A percentile compares a stretch with the other conserved stretches of the same genome.
Evolutionary conservation across 768 basidiomycete genomes (phyloP).

Genomic region (Stropharia rugosoannulata): DNA sequence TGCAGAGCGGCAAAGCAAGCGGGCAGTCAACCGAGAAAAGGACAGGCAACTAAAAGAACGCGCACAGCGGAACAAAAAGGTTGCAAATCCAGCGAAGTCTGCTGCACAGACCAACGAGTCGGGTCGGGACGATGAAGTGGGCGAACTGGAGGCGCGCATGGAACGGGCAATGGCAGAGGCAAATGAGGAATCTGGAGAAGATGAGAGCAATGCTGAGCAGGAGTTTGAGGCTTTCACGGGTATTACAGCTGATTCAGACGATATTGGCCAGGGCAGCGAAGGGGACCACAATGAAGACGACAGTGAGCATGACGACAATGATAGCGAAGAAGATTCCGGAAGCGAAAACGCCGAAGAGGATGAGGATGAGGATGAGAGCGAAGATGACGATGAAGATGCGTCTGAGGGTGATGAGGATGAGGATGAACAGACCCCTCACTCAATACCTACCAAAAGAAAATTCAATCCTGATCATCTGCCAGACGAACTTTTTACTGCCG

Average conservation of each 20-base stretch:
- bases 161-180: conserved; percentile 42
- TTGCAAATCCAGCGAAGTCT: background rate
- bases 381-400: conserved; percentile 24
- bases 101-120: conserved; percentile 7
- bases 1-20: conserved; percentile 39
- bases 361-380: conserved; percentile 21
- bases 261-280: conserved; percentile 22
- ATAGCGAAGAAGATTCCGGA: conserved; percentile 18
- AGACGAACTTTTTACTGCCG: conserved; percentile 62
- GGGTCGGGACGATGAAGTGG: conserved; percentile 10
- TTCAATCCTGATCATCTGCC: conserved; percentile 53
- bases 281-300: too few relatives aligned
- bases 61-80: conserved; percentile 26
- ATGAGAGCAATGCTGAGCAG: conserved; percentile 15
- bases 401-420: conserved; percentile 24
- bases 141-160: conserved; percentile 32
- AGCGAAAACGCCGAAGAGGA: conserved; percentile 28
- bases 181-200: conserved; percentile 21
- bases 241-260: conserved; percentile 14
- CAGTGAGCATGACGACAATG: too few relatives aligned
- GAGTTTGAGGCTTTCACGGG: conserved; percentile 13
- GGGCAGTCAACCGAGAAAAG: conserved; percentile 43
- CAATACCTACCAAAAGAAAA: conserved; percentile 15
- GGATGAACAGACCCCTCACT: conserved; percentile 17
- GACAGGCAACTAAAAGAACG: conserved; percentile 52